Evolutionary conservation across 805 yeast genomes (phyloP), one percentile per base, ranked within the genome.

Genomic region (Lipomyces orientalis): DNA sequence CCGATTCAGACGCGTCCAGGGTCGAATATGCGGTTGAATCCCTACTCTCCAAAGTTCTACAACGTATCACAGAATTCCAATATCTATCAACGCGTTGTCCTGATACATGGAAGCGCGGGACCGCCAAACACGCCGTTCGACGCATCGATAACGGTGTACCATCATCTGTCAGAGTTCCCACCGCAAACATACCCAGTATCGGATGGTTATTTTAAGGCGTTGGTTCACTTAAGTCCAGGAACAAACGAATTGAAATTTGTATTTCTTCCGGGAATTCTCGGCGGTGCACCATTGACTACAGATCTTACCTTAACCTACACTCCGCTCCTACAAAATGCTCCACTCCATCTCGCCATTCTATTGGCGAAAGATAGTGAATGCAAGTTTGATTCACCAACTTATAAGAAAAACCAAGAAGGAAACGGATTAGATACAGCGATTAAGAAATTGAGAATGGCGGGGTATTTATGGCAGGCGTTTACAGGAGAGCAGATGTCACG

Each of bases 401-500:
- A 71, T 6, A 83, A 81, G 62, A 69, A 74, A 6, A 71, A 76
- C 29, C 77, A 81, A 39, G 95, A 90, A 71, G 89, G 88, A 1
- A 88, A 90, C 68, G 86, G 82, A 14, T 73, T 93, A 29, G 87
- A 87, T n/a, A 76, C 88, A 4, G 97, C 97, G 0, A 80, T 90
- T 22, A 82, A 81, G 71, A 91, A 91, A 76, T 76, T 94, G 71
- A 86, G 95, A 73, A 86, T 92, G 68, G 97, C 91, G 2, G 97
- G 90, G 4, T 83, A 97, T 73, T 78, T 93, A 78, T 91, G 91
- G 97, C 94, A 91, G 74, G 96, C 97, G 0, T 93, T 85, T 77
- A 93, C 98, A 0, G 88, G 87, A 73, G 98, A 93, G 73, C 97
- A 93, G 75, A 91, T 94, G 97, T 77, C 87, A 62, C 80, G 88